Evolutionary conservation across 306 rosid species (phyloP).

Genomic region (Medicago ruthenica): DNA sequence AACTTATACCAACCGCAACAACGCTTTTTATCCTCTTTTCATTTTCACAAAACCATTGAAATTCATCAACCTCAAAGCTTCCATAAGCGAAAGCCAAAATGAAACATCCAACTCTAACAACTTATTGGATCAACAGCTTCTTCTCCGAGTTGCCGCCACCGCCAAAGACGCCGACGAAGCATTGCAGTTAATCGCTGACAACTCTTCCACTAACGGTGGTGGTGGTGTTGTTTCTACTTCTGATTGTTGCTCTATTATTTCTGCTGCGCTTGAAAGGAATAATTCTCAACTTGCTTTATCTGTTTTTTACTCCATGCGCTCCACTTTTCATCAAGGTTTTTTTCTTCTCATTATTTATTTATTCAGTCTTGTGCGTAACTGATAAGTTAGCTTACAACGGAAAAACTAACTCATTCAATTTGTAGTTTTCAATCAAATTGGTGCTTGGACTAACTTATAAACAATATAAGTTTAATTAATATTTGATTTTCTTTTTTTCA

Average conservation of each 20-base stretch:
- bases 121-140: constrained; percentile 54
- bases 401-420: too few relatives aligned
- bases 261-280: constrained; percentile 71
- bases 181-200: constrained; percentile 57
- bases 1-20: constrained; percentile 22
- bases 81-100: constrained; percentile 57
- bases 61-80: constrained; percentile 50
- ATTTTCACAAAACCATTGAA: constrained; percentile 38
- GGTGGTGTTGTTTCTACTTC: constrained; percentile 58
- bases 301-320: constrained; percentile 84
- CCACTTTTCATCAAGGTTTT: constrained; percentile 51
- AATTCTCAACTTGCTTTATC: constrained; percentile 80
- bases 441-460: too few relatives aligned
- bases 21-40: constrained; percentile 33
- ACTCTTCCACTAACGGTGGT: constrained; percentile 48
- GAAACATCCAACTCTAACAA: constrained; percentile 50
- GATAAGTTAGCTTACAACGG: too few relatives aligned
- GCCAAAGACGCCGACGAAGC: constrained; percentile 71
- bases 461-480: too few relatives aligned
- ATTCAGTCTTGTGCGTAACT: not conserved
- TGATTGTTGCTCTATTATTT: constrained; percentile 65
- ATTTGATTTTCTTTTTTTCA: too few relatives aligned
- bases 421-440: too few relatives aligned
- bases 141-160: constrained; percentile 43
- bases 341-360: not conserved